Evolutionary conservation across 345 rosid genomes (phyloP).

Genomic region (Pugionium dolabratum): DNA sequence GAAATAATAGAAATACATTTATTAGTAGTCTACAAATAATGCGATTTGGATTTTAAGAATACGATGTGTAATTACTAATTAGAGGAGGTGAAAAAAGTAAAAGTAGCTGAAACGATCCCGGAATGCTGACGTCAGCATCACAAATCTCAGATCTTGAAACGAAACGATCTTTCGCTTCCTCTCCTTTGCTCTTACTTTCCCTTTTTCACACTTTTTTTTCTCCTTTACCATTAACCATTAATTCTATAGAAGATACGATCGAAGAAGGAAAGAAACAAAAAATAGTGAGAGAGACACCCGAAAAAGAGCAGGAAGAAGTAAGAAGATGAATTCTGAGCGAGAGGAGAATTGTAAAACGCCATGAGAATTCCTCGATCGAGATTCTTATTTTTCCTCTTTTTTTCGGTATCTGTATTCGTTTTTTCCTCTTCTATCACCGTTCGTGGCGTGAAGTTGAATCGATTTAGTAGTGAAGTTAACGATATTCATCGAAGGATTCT

Average conservation of each 20-base stretch:
- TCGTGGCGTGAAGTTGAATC: constrained; percentile 13
- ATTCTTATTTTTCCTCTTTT: constrained; percentile 39
- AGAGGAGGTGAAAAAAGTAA: background rate
- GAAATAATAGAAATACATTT: too few relatives aligned
- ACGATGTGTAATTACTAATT: background rate
- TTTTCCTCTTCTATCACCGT: constrained; percentile 11
- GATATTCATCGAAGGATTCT: constrained; percentile 61
- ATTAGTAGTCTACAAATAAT: too few relatives aligned
- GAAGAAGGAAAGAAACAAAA: background rate
- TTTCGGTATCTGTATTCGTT: background rate
- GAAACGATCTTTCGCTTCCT: constrained; percentile 55
- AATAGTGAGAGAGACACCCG: background rate
- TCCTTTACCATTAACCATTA: background rate
- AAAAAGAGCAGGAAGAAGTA: background rate
- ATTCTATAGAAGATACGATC: constrained; percentile 28
- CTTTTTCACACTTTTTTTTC: constrained; percentile 7
- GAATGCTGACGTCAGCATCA: constrained; percentile 47
- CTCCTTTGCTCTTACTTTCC: constrained; percentile 22
- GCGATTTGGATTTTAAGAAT: background rate
- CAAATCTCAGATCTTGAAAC: constrained; percentile 71
- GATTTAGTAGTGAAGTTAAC: background rate
- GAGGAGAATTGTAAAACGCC: constrained; percentile 43
- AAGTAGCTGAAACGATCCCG: constrained; percentile 26
- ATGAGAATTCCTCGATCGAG: constrained; percentile 52
- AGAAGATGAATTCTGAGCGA: constrained; percentile 57